A percentile compares a stretch with the other conserved stretches of the same genome.
Conservation (phyloP, 2,329 filamentous ascomycete species). For the Orbilia quercus region DNA sequence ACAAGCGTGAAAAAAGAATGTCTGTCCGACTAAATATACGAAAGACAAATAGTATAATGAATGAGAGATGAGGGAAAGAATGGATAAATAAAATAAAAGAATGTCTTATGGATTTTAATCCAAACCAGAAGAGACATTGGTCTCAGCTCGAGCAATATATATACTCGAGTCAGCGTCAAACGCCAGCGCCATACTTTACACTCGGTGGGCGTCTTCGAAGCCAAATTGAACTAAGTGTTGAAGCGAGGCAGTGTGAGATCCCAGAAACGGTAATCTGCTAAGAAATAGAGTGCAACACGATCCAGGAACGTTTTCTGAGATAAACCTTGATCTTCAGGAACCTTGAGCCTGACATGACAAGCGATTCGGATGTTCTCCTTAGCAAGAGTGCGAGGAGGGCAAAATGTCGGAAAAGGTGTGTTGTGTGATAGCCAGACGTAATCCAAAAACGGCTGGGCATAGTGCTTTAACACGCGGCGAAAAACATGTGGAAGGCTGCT, state of each 20-base stretch:
- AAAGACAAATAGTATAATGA: neutral
- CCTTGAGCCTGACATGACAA: neutral
- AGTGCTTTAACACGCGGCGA: neutral
- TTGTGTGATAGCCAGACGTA: constrained; percentile 18
- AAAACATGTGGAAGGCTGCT: constrained; percentile 9
- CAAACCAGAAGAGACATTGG: constrained; percentile 1
- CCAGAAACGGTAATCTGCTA: constrained; percentile 21
- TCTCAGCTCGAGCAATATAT: constrained; percentile 5
- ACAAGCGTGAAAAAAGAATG: too few species aligned
- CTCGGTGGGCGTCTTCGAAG: neutral
- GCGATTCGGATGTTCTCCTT: neutral
- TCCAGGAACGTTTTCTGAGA: constrained; percentile 16
- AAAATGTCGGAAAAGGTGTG: constrained; percentile 14
- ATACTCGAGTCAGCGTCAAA: neutral
- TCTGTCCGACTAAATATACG: too few species aligned
- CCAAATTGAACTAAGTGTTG: neutral
- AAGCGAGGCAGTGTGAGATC: neutral
- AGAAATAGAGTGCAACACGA: neutral
- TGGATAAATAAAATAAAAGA: constrained; percentile 1
- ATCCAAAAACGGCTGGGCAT: neutral
- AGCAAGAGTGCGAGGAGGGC: neutral
- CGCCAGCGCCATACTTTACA: neutral
- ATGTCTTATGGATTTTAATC: neutral
- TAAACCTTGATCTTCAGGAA: constrained; percentile 38
- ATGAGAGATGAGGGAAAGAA: neutral